These are phyloP conservation scores for Hyphodiscus sp. DNA, from an alignment of 2,329 filamentous ascomycete species.

Conservation along the genomic window DNA sequence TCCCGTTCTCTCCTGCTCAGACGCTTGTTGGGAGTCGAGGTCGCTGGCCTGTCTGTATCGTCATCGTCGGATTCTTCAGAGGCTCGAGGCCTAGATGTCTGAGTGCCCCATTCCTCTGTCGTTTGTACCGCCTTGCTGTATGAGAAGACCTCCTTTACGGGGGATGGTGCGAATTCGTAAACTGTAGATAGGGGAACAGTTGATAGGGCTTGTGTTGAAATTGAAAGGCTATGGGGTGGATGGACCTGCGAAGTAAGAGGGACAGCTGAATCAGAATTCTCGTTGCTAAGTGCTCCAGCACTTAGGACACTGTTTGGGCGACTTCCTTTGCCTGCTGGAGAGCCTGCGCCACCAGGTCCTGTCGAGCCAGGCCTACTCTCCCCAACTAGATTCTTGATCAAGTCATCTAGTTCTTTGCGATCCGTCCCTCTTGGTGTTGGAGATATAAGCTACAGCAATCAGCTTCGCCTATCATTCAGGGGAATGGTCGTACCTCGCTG, in stretches of 20 bases:
- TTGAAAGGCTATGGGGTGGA: conserved; percentile 36
- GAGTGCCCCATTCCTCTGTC: conserved; percentile 61
- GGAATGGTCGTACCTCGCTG: background rate
- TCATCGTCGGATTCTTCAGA: conserved; percentile 57
- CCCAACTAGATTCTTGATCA: conserved; percentile 72
- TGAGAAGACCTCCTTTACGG: conserved; percentile 78
- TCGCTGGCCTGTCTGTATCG: conserved; percentile 49
- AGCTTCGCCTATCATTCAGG: conserved; percentile 22
- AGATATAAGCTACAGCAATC: conserved; percentile 51
- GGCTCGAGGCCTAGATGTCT: conserved; percentile 45
- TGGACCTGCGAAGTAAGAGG: conserved; percentile 37
- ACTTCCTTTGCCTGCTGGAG: conserved; percentile 63
- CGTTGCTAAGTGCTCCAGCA: conserved; percentile 72
- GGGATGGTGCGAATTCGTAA: conserved; percentile 72
- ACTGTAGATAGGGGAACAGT: conserved; percentile 69
- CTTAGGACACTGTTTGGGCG: conserved; percentile 83
- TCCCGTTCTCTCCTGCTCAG: conserved; percentile 73
- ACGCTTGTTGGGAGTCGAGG: conserved; percentile 61
- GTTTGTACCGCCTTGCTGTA: conserved; percentile 98
- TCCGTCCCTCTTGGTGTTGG: conserved; percentile 64
- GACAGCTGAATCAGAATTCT: conserved; percentile 55
- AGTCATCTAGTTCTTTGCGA: conserved; percentile 71
- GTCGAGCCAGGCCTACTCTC: conserved; percentile 63
- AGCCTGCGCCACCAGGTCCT: conserved; percentile 55
- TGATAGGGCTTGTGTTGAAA: conserved; percentile 57